Evolutionary conservation across 345 rosid species (phyloP), one percentile per base, ranked within the genome.

Genomic region (Ceriops zippeliana): DNA sequence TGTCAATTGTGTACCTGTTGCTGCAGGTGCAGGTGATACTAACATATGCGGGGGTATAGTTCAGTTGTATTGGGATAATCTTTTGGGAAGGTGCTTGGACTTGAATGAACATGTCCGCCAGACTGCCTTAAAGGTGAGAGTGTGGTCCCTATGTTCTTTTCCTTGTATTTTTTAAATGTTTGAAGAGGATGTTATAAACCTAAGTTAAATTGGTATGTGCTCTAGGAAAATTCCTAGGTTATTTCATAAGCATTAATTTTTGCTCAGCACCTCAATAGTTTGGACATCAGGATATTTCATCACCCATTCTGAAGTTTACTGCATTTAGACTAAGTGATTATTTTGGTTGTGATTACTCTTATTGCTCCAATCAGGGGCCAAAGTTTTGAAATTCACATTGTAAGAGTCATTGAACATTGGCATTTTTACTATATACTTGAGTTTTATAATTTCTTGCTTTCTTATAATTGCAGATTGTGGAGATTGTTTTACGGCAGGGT

Each of bases 1-100:
- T 70, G 87, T 85, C 66, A 53, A 81, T 42, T 78, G 83, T 61
- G 97, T 95, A 60, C 97, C 98, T 53, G 99, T 92, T 78, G 99
- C 99, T 62, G 99, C 99, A 19, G 99, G 99, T 82, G 99, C 99
- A 32, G 98, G 98, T 46, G 99, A 96, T 78, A 86, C 97, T 52
- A 96, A 96, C 84, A 89, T 92, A 57, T 96, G 99, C 73, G 99
- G 99, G n/a, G 98, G 99, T 75, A 90, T 92, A 71, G 86, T 95
- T 69, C 99, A 95, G 83, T 85, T 95, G 74, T 95, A 87, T 69
- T 95, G 98, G 97, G 92, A 92, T 75, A 90, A 78, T 61, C 87
- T 95, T 78, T 76, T 95, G 76, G 91, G 84, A 34, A 90, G 91
- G 80, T 91, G 98, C 80, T 76, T 95, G 78, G 98, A 95, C 82